Evolutionary conservation across 2,329 filamentous ascomycete species (phyloP), one percentile per base, ranked within the genome.

Genomic region (Penicillium sclerotigenum): DNA sequence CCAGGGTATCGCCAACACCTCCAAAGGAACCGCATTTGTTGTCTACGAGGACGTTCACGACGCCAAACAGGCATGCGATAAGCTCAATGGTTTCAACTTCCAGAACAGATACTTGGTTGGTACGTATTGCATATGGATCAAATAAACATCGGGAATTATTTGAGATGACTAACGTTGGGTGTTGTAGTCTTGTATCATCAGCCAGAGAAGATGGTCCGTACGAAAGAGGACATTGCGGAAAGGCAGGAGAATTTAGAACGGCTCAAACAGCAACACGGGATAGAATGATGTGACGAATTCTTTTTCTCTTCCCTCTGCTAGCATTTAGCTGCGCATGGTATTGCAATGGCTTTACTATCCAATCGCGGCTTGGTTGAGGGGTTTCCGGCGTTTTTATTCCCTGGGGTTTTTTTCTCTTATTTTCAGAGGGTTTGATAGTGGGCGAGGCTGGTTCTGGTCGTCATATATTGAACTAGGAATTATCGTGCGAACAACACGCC

Each of bases 11-110:
- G 91, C 93, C 68, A 91, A 87, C 79, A 93, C 94, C 77, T 97
- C 94, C 71, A 99, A 97, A 79, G 94, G 94, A 75, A 99, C 94
- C 52, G 94, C 93, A 66, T 99, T 96, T 78, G 94, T 99, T 68
- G 94, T 99, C 78, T 99, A 97, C 83, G 94, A 97, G 79, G 94
- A 99, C 83, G 93, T 97, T 67, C 89, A 94, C 84, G 94, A 99
- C 83, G 92, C 94, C 66, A 99, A 99, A 81, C 88, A 91, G 79
- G 94, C 94, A 73, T 97, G 94, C 83, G 94, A 99, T 82, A 97
- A 97, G 82, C 83, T 99, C 76, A 99, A 99, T 82, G 94, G 94
- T 75, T 99, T 96, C 87, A 99, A 99, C 82, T 99, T 99, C 78
- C 94, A 99, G 82, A 96, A 93, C 80, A 89, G 94, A 75, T 99